Evolutionary conservation across 2,329 filamentous ascomycete genomes (phyloP).

Genomic region (Xylariaceae sp.): DNA sequence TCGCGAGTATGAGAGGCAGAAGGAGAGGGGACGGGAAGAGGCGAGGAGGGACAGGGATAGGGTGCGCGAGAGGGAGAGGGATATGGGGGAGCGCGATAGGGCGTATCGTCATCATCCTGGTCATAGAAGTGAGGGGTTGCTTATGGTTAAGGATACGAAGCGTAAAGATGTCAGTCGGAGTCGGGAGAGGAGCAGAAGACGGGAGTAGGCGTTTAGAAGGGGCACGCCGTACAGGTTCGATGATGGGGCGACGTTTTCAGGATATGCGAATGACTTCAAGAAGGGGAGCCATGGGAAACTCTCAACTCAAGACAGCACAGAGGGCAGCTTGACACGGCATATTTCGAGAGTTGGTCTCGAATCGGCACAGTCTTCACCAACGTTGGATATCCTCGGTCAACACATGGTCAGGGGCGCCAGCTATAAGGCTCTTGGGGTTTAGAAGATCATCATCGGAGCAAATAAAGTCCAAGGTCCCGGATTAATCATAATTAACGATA

Average conservation of each 20-base stretch:
- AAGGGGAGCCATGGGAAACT: no score
- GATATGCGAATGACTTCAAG: neutral
- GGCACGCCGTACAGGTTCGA: neutral
- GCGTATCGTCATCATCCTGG: slow-evolving; percentile 15
- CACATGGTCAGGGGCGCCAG: no score
- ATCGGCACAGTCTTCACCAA: no score
- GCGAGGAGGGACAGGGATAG: slow-evolving; percentile 19
- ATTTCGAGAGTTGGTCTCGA: no score
- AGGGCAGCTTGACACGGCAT: no score
- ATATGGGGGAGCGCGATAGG: slow-evolving; percentile 15
- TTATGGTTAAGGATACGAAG: slow-evolving; percentile 27
- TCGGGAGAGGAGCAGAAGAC: slow-evolving; percentile 25
- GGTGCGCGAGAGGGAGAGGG: slow-evolving; percentile 14
- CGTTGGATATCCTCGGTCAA: no score
- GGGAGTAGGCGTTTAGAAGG: slow-evolving; percentile 11
- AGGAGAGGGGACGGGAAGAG: slow-evolving; percentile 22
- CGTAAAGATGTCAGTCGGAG: slow-evolving; percentile 24
- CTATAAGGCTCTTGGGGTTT: no score
- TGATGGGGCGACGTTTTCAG: neutral
- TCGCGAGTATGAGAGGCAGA: slow-evolving; percentile 20
- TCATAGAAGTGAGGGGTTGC: slow-evolving; percentile 19
- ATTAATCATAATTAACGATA: no score
- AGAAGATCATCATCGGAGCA: no score
- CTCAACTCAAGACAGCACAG: no score
- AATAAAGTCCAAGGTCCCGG: no score